Base-by-base conservation (phyloP, 441 rosid species). In the Jatropha multifida region DNA sequence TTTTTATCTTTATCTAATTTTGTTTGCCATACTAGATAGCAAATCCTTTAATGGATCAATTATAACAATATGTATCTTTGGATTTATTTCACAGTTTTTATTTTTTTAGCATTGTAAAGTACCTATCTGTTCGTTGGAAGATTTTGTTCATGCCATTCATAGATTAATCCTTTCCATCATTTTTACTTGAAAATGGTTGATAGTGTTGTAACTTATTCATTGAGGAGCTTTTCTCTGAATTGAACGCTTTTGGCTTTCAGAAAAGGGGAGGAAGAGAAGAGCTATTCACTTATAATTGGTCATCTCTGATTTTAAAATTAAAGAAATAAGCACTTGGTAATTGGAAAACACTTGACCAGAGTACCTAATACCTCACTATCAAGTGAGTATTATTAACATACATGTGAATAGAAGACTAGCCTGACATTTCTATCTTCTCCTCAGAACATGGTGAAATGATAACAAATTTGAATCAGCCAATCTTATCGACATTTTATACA, bases 391-490 rank as follows among this genome's bases (percentile, higher is more conserved):
- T 48, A 48, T 48, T 48, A 48, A 4, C 52, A 48, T 48, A 48
- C 52, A 48, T 54, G 65, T 52, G 80, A 23, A 66, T 58, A 32
- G 72, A 40, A 73, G 66, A 68, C 70, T 76, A 48, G 51, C 65
- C 59, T 71, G 38, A 14, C 70, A 26, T 52, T 64, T 68, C 46
- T 60, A 40, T 76, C 27, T 2, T 71, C 73, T 73, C 38, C 11
- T 46, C 46, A 15, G 37, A 77, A 83, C 81, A 49, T 67, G 79
- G 40, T 63, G n/a, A 26, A 66, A 70, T 71, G 42, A 40, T 41
- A 15, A 38, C 7, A 52, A 68, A 72, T 17, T 68, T n/a, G 62
- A 52, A 62, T 44, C 23, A 32, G 41, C 4, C 11, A 10, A 49
- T 23, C 23, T 26, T 20, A 4, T 5, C 8, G 40, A 37, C 64